A percentile compares a stretch with the other conserved stretches of the same genome.
Evolutionary conservation across 768 basidiomycete genomes (phyloP).

Genomic region (Tulasnella sp.): DNA sequence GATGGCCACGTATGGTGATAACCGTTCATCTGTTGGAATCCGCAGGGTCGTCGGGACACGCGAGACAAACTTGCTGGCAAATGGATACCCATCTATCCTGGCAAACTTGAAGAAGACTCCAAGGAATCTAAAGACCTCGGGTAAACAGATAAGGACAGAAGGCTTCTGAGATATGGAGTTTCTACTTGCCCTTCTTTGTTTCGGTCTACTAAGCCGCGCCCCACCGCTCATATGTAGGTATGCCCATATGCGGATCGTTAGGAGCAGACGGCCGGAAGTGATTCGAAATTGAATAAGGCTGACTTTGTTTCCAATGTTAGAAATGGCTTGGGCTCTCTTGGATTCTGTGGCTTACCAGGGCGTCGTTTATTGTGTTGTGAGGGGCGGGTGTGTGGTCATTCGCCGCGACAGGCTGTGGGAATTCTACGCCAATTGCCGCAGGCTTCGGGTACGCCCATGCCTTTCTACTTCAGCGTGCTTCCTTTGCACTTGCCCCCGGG

Average conservation of each 20-base stretch:
- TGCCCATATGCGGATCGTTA: conserved; percentile 95
- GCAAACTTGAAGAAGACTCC: conserved; percentile 95
- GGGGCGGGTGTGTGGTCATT: neutral
- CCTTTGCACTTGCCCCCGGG: neutral
- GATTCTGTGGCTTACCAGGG: neutral
- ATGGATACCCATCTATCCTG: conserved; percentile 67
- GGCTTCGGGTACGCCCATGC: conserved; percentile 3
- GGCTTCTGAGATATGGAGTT: conserved; percentile 25
- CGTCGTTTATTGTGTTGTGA: neutral
- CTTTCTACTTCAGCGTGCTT: neutral
- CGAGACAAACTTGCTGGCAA: neutral
- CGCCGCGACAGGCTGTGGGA: neutral
- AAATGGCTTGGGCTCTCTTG: neutral
- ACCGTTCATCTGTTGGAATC: conserved; percentile 66
- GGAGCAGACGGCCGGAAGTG: conserved; percentile 88
- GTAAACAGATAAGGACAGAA: conserved; percentile 3
- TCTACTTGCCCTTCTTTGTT: conserved; percentile 76
- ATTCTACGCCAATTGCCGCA: conserved; percentile 1
- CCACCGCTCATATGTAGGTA: conserved; percentile 88
- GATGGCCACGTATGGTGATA: conserved; percentile 93
- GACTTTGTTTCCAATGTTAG: conserved; percentile 47
- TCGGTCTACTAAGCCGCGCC: conserved; percentile 83
- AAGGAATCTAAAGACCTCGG: conserved; percentile 56
- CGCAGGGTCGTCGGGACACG: conserved; percentile 1
- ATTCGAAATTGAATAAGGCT: conserved; percentile 97